phyloP scores from a whole-genome alignment of 306 rosid species.

The Vigna nakashimae region DNA sequence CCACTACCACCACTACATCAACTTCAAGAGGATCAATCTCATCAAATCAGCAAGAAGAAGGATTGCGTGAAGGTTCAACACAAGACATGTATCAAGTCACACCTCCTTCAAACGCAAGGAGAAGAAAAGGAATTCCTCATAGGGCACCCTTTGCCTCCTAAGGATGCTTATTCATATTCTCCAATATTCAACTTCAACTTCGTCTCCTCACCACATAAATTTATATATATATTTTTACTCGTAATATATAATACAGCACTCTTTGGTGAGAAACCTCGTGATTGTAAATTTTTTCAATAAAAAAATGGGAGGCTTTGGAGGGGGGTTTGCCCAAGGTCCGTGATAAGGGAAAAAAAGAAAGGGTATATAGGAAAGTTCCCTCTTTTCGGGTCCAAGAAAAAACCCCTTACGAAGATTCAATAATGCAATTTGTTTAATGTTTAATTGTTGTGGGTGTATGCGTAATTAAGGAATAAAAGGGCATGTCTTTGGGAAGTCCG shows the following conservation, averaged over 20 bases:
- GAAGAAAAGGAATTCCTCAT: constrained; percentile 98
- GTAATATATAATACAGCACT: constrained; percentile 21
- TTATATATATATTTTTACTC: background rate
- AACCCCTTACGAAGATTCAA: constrained; percentile 77
- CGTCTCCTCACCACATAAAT: background rate
- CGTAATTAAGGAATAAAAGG: constrained; percentile 71
- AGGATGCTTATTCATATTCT: background rate
- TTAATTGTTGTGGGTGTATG: constrained; percentile 70
- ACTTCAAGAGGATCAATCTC: constrained; percentile 43
- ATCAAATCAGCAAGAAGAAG: constrained; percentile 60
- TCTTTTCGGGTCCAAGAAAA: constrained; percentile 61
- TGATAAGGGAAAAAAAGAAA: constrained; percentile 44
- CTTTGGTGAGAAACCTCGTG: constrained; percentile 41
- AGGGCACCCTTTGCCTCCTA: constrained; percentile 90
- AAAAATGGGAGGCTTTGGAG: constrained; percentile 43
- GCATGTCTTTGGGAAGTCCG: constrained; percentile 78
- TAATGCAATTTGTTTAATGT: constrained; percentile 73
- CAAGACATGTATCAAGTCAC: constrained; percentile 76
- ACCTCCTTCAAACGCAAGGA: constrained; percentile 81
- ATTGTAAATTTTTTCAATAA: constrained; percentile 22
- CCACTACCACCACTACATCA: background rate
- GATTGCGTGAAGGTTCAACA: constrained; percentile 81
- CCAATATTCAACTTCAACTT: constrained; percentile 38
- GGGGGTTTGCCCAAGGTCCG: constrained; percentile 51
- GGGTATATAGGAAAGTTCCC: constrained; percentile 69